A percentile compares a stretch with the other conserved stretches of the same genome.
These are phyloP conservation scores for Coemansia sp. DNA, from an alignment of 192 early-diverging fungal genomes.

Conservation along the genomic window DNA sequence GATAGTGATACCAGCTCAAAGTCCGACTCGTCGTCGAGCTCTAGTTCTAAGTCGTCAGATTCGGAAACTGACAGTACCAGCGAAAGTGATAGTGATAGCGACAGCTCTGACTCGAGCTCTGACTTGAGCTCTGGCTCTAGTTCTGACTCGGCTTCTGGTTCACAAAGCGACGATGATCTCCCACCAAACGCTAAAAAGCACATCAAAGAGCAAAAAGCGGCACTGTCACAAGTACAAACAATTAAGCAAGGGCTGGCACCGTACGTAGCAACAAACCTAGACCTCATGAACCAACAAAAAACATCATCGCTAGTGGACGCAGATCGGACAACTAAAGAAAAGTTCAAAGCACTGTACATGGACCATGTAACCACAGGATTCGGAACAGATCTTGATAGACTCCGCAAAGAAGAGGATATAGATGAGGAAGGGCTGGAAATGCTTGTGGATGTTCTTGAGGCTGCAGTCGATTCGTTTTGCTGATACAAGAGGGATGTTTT, in stretches of 20 bases:
- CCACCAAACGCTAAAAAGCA: conserved; percentile 15
- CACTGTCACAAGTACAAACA: conserved; percentile 7
- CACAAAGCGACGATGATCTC: conserved; percentile 1
- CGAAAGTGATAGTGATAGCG: conserved; percentile 8
- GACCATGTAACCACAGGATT: conserved; percentile 44
- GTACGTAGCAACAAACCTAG: conserved; percentile 42
- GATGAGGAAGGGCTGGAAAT: conserved; percentile 42
- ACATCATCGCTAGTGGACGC: background rate
- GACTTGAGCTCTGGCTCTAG: conserved; percentile 18
- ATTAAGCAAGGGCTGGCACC: conserved; percentile 13
- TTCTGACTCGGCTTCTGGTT: background rate
- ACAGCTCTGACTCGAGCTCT: background rate
- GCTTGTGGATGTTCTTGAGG: conserved; percentile 44
- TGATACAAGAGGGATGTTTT: conserved; percentile 3
- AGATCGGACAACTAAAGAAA: conserved; percentile 16
- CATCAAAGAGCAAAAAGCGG: conserved; percentile 15
- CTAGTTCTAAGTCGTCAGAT: background rate
- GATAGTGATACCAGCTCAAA: conserved; percentile 7
- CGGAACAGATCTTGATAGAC: conserved; percentile 41
- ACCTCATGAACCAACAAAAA: conserved; percentile 20
- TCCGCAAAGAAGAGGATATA: conserved; percentile 39
- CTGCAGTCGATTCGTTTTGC: conserved; percentile 33
- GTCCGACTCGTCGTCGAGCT: background rate
- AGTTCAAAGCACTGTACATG: conserved; percentile 52
- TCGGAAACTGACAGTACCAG: conserved; percentile 4